Evolutionary conservation across 352 stramenopile species (phyloP).

Genomic region (Globisporangium cederbergense): DNA sequence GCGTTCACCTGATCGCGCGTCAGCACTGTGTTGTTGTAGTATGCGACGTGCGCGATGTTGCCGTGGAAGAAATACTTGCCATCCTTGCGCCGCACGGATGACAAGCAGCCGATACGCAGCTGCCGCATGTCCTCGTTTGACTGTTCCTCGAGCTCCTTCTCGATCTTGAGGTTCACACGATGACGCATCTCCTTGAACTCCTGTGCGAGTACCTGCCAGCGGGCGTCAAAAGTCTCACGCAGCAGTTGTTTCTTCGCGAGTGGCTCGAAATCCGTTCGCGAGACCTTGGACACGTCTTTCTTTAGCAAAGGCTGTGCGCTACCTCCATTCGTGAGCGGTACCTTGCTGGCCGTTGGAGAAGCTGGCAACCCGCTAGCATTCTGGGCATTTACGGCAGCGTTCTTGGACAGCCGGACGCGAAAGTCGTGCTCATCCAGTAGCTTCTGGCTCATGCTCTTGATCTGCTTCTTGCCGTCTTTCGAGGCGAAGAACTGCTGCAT

Average conservation of each 20-base stretch:
- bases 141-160: constrained; percentile 66
- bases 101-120: constrained; percentile 75
- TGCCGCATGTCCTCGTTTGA: constrained; percentile 45
- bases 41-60: constrained; percentile 78
- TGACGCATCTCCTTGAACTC: constrained; percentile 78
- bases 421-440: constrained; percentile 86
- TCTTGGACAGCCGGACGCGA: constrained; percentile 61
- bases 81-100: constrained; percentile 48
- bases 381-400: constrained; percentile 6
- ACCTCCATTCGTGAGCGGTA: background rate
- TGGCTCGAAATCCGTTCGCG: constrained; percentile 66
- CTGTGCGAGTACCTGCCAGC: constrained; percentile 38
- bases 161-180: constrained; percentile 65
- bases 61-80: constrained; percentile 88
- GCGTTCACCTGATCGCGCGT: constrained; percentile 65
- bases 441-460: constrained; percentile 62
- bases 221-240: constrained; percentile 66
- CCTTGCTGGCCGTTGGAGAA: background rate
- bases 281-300: constrained; percentile 62
- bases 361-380: background rate
- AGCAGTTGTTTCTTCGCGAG: constrained; percentile 82
- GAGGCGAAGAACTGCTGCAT: constrained; percentile 58
- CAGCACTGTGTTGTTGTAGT: constrained; percentile 64
- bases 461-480: constrained; percentile 68
- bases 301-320: constrained; percentile 29